Conservation (phyloP, 495 filamentous ascomycete species). For the Tuber indicum region DNA sequence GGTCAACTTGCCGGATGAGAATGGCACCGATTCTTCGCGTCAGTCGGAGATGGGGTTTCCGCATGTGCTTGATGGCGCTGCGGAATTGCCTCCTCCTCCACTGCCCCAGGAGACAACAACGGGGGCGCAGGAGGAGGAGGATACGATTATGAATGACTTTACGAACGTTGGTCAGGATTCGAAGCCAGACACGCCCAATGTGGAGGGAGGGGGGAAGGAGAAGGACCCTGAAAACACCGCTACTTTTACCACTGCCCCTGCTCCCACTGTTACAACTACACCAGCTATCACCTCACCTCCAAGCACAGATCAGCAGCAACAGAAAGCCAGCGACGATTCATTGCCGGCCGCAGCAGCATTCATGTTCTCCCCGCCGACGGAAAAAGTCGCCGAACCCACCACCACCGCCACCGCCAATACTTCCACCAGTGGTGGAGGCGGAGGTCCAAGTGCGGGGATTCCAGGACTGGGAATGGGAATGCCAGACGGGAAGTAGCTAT, state of each 20-base stretch:
- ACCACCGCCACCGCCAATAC: neutral
- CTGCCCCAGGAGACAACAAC: neutral
- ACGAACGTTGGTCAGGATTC: slow-evolving; percentile 36
- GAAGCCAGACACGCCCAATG: slow-evolving; percentile 21
- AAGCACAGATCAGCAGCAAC: neutral
- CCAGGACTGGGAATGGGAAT: neutral
- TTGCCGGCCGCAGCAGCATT: neutral
- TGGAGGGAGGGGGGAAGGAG: slow-evolving; percentile 11
- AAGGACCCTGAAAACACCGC: neutral
- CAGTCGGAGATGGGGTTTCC: slow-evolving; percentile 17
- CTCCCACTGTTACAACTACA: neutral
- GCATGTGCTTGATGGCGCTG: neutral
- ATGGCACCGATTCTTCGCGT: slow-evolving; percentile 6
- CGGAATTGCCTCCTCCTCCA: neutral
- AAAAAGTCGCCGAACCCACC: neutral
- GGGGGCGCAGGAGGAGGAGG: slow-evolving; percentile 16
- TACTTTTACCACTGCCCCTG: neutral
- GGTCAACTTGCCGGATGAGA: slow-evolving; percentile 8
- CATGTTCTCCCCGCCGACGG: neutral
- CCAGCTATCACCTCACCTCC: neutral
- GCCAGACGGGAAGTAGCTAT: neutral
- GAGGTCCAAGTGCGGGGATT: neutral
- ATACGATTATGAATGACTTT: slow-evolving; percentile 40
- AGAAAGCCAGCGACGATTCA: neutral
- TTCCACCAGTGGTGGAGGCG: neutral